Evolutionary conservation across 2,329 filamentous ascomycete genomes (phyloP), one percentile per base, ranked within the genome.

Genomic region (Clonostachys byssicola): DNA sequence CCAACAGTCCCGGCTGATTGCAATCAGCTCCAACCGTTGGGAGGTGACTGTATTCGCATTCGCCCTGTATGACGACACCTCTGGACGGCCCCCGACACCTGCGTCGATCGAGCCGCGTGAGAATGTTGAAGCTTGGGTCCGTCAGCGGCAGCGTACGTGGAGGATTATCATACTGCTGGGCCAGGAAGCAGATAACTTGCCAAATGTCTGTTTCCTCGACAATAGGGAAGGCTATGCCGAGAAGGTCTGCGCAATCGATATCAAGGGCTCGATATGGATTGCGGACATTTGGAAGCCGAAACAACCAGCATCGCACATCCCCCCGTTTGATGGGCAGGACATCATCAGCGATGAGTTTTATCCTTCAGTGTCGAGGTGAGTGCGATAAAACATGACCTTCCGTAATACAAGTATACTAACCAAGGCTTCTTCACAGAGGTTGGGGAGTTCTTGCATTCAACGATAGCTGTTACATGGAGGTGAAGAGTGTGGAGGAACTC

Each of bases 1-100:
- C 62, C 77, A 81, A 51, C 72, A 84, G 52, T 89, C 89, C n/a
- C 83, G 92, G 0, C 72, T 96, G 51, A 86, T 99, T 52, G 94
- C 92, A 1, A 85, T 95, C 38, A 89, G 88, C 56, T 84, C 88
- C 1, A 99, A 99, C 61, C 79, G 76, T 5, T 60, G 61, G 45
- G 75, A 78, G 51, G 65, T 78, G 7, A 75, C 70, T 1, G 72
- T 83, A 1, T 82, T 81, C 55, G 75, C 74, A 1, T 71, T 74
- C 52, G 73, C 71, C 6, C 58, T 73, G 42, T 50, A 57, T 42
- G 16, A 40, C 35, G 23, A 44, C 30, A 52, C 34, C 40, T 41
- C 46, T 40, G 17, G 14, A n/a, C 36, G 5, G 36, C 14, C 7
- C 10, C 17, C 6, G 14, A 8, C 17, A 8, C n/a, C 30, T 17